These are phyloP conservation scores for Pleurotus salmoneostramineus DNA, from an alignment of 768 basidiomycete genomes.

Conservation along the genomic window DNA sequence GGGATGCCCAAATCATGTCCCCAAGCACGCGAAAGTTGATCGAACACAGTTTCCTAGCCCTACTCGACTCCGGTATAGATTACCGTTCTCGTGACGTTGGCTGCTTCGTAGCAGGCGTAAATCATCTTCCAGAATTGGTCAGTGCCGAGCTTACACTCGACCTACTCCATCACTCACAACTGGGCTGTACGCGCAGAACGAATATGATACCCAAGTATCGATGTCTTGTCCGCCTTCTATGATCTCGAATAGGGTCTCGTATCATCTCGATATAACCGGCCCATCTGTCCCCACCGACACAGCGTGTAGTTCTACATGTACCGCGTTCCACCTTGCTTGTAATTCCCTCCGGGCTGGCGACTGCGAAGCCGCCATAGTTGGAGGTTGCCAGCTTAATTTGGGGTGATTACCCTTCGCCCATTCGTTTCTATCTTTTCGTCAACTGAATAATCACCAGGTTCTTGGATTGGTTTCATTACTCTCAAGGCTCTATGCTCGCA, in stretches of 20 bases:
- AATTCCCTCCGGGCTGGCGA: constrained; percentile 39
- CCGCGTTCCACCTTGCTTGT: constrained; percentile 44
- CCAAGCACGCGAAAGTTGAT: constrained; percentile 30
- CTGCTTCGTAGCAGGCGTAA: constrained; percentile 31
- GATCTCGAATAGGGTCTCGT: constrained; percentile 38
- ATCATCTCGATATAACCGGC: constrained; percentile 35
- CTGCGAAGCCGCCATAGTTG: constrained; percentile 44
- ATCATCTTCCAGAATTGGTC: constrained; percentile 23
- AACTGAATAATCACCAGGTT: constrained; percentile 19
- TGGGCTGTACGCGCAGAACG: constrained; percentile 22
- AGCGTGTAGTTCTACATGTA: constrained; percentile 45
- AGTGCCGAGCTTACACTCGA: constrained; percentile 4
- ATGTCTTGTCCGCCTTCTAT: constrained; percentile 28
- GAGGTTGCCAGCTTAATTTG: constrained; percentile 37
- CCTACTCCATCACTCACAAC: neutral
- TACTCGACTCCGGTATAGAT: constrained; percentile 45
- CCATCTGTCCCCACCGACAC: constrained; percentile 49
- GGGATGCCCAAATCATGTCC: constrained; percentile 30
- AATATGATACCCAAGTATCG: constrained; percentile 25
- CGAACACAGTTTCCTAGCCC: constrained; percentile 33
- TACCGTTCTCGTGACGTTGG: constrained; percentile 40
- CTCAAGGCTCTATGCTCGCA: constrained; percentile 31
- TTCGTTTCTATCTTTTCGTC: neutral
- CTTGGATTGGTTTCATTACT: constrained; percentile 31
- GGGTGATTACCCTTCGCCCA: constrained; percentile 19